Evolutionary conservation across 805 yeast genomes (phyloP), one percentile per base, ranked within the genome.

Genomic region (Kuraishia molischiana): DNA sequence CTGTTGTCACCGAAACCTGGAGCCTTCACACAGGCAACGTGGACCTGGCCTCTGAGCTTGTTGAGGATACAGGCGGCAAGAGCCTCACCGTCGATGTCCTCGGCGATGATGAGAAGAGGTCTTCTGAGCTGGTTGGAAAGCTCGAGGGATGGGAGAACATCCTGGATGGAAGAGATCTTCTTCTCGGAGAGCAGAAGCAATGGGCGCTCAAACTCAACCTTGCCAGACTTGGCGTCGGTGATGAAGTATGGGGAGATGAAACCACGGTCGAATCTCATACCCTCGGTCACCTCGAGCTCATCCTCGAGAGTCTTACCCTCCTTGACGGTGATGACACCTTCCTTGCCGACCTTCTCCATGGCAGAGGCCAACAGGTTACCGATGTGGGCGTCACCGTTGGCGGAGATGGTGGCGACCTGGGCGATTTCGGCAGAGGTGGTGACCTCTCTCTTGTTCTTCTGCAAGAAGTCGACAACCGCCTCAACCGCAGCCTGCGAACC

Each of bases 1-100:
- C 97, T 83, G 79, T 92, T 89, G 71, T 92, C 98, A 63, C 97
- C 98, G 56, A 90, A 92, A 38, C 98, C 98, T 53, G 98, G 98
- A 24, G 97, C 95, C 74, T 89, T 90, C 49, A 92, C 96, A 51
- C 92, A 94, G 59, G 92, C 84, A 43, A 92, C 97, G 66, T 86
- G 94, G 44, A 92, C 97, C 71, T 90, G 97, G 50, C 97, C 97
- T 70, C 97, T 84, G 58, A 92, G 75, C 70, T 92, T 92, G 77
- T 92, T 92, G 62, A 92, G 74, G 53, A 92, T 82, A 67, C 97
- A 87, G 47, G 97, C 97, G 50, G 97, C 97, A 44, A 92, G 74
- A 35, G 98, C 98, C 71, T 92, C 97, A 53, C 97, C 97, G 53
- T 90, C 97, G 43, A 92, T 72, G 55, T 85, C 97, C 69, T 92